phyloP scores from a whole-genome alignment of 2,329 filamentous ascomycete species.

The Fusarium sp. region DNA sequence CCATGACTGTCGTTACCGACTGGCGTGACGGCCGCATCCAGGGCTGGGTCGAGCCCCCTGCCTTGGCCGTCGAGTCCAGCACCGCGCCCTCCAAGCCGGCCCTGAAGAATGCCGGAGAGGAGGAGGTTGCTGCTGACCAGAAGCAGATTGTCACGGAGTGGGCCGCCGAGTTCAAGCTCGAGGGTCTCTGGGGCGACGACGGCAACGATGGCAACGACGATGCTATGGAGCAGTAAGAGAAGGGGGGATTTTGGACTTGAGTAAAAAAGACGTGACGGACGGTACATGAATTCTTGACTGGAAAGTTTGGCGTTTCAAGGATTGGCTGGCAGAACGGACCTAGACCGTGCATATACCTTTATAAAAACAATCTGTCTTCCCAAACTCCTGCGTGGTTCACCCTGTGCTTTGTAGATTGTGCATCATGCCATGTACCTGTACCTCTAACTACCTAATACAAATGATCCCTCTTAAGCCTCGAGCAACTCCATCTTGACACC shows the following conservation, averaged over 20 bases:
- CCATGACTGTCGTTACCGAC: conserved; percentile 93
- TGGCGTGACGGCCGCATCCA: conserved; percentile 96
- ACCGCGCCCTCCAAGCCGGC: conserved; percentile 45
- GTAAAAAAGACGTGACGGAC: conserved; percentile 37
- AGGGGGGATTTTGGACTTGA: conserved; percentile 18
- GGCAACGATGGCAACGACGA: conserved; percentile 49
- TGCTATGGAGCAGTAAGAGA: conserved; percentile 60
- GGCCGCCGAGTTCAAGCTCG: conserved; percentile 94
- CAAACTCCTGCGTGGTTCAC: conserved; percentile 32
- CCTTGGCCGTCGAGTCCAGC: conserved; percentile 61
- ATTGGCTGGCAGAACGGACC: conserved; percentile 44
- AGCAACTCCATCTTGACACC: conserved; percentile 80
- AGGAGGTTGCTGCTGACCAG: conserved; percentile 66
- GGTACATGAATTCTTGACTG: conserved; percentile 42
- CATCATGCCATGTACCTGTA: conserved; percentile 14
- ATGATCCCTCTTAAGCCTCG: conserved; percentile 34
- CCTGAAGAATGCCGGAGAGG: conserved; percentile 52
- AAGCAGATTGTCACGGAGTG: conserved; percentile 91
- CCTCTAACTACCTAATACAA: neutral
- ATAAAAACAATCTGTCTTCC: conserved; percentile 40
- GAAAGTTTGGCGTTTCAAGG: conserved; percentile 48
- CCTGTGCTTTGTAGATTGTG: conserved; percentile 28
- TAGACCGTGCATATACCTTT: conserved; percentile 44
- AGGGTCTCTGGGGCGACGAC: conserved; percentile 87
- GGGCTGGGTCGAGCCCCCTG: conserved; percentile 84